Percentiles rank a stretch among this genome's conserved stretches.
These are phyloP conservation scores for Cercis canadensis DNA, from an alignment of 306 rosid species.

Conservation along the genomic window DNA sequence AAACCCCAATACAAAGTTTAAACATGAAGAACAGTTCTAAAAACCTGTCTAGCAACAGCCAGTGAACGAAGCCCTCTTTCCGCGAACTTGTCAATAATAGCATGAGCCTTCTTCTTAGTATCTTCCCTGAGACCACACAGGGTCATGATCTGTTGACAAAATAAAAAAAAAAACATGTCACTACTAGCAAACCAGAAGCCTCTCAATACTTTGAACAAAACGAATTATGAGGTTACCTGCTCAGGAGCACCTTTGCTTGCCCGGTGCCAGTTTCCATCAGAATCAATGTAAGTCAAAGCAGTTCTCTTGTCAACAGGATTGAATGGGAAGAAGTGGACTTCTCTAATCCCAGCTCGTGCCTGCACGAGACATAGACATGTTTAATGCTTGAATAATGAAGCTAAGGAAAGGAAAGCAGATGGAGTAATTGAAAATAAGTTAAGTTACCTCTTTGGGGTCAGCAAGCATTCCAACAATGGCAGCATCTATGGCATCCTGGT, in stretches of 20 bases:
- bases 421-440: conserved; percentile 9
- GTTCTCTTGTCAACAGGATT: conserved; percentile 99
- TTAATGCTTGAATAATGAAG: neutral
- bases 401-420: neutral
- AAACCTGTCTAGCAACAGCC: conserved; percentile 95
- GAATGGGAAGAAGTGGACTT: conserved; percentile 91
- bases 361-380: conserved; percentile 34
- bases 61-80: conserved; percentile 98
- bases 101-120: conserved; percentile 67
- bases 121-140: conserved; percentile 91
- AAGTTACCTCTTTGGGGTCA: conserved; percentile 89
- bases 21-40: conserved; percentile 8
- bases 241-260: conserved; percentile 99
- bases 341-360: conserved; percentile 93
- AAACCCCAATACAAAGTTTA: conserved; percentile 1
- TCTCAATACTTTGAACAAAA: conserved; percentile 16
- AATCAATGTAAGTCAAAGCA: conserved; percentile 93
- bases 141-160: conserved; percentile 60
- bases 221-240: conserved; percentile 61
- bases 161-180: conserved; percentile 4
- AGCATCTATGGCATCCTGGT: conserved; percentile 97
- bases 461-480: conserved; percentile 99
- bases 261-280: conserved; percentile 85
- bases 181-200: conserved; percentile 26
- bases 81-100: conserved; percentile 87